Conservation (phyloP, 2,329 filamentous ascomycete species). For the Fusarium sterilihyphosum region DNA sequence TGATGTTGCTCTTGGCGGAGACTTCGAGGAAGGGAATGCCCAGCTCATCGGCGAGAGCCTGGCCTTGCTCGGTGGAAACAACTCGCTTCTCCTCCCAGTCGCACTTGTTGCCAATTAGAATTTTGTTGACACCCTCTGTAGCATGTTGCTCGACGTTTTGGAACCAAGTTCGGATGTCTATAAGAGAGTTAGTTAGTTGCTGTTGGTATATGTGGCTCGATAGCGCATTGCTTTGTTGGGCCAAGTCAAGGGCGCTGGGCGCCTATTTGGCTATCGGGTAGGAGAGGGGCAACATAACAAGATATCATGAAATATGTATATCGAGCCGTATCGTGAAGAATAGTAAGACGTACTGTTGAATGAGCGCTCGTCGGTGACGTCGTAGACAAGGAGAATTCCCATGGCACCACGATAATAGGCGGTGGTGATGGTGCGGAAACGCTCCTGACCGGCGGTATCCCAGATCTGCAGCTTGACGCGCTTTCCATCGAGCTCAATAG, state of each 20-base stretch:
- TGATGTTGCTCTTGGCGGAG: slow-evolving; percentile 98
- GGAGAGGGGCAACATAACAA: not conserved
- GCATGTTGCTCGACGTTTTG: slow-evolving; percentile 98
- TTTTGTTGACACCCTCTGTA: slow-evolving; percentile 99
- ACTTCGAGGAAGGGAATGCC: slow-evolving; percentile 99
- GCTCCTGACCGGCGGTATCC: slow-evolving; percentile 98
- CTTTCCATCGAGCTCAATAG: slow-evolving; percentile 98
- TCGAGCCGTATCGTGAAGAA: not conserved
- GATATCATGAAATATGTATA: not conserved
- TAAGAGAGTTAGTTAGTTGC: slow-evolving; percentile 15
- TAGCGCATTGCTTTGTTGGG: slow-evolving; percentile 3
- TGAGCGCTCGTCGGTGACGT: slow-evolving; percentile 95
- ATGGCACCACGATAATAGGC: slow-evolving; percentile 98
- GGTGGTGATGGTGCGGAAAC: slow-evolving; percentile 98
- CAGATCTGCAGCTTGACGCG: slow-evolving; percentile 99
- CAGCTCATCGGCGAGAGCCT: slow-evolving; percentile 92
- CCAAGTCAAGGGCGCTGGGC: not conserved
- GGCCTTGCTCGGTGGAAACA: slow-evolving; percentile 91
- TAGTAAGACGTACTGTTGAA: slow-evolving; percentile 80
- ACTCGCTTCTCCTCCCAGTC: slow-evolving; percentile 99
- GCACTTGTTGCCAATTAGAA: slow-evolving; percentile 99
- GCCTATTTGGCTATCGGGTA: not conserved
- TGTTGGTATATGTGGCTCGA: slow-evolving; percentile 4
- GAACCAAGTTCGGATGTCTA: slow-evolving; percentile 99
- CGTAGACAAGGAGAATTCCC: slow-evolving; percentile 97